These are phyloP conservation scores for Starmerella floris DNA, from an alignment of 805 yeast species.

Conservation along the genomic window DNA sequence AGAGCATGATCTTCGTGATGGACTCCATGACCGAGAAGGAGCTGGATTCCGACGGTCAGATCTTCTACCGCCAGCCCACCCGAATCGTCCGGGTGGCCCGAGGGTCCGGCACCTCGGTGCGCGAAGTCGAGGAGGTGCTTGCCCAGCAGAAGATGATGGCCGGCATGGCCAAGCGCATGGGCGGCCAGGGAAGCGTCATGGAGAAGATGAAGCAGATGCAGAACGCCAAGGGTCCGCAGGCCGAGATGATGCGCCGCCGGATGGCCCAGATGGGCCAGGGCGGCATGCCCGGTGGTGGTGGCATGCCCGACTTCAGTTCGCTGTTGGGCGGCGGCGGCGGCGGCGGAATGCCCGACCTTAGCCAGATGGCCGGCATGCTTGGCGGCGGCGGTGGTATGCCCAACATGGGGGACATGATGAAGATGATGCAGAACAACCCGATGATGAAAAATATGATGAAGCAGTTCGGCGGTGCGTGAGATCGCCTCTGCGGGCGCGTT, in stretches of 20 bases:
- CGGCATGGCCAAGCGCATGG: constrained; percentile 65
- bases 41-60: constrained; percentile 75
- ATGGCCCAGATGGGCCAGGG: constrained; percentile 29
- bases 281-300: constrained; percentile 34
- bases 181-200: constrained; percentile 43
- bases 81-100: constrained; percentile 82
- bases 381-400: constrained; percentile 63
- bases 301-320: constrained; percentile 21
- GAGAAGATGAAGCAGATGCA: constrained; percentile 30
- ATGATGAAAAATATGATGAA: constrained; percentile 37
- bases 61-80: constrained; percentile 67
- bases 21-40: constrained; percentile 93
- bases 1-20: constrained; percentile 78
- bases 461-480: constrained; percentile 16
- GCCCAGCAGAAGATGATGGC: constrained; percentile 92
- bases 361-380: constrained; percentile 40
- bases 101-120: constrained; percentile 85
- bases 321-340: constrained; percentile 41
- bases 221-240: constrained; percentile 30
- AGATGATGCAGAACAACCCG: constrained; percentile 40
- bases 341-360: constrained; percentile 41
- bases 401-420: constrained; percentile 52
- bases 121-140: constrained; percentile 85
- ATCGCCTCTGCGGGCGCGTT: neutral
- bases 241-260: constrained; percentile 37